These are phyloP conservation scores for Schoenoplectus triqueter DNA, from an alignment of 202 grass and related monocot species.

Conservation along the genomic window DNA sequence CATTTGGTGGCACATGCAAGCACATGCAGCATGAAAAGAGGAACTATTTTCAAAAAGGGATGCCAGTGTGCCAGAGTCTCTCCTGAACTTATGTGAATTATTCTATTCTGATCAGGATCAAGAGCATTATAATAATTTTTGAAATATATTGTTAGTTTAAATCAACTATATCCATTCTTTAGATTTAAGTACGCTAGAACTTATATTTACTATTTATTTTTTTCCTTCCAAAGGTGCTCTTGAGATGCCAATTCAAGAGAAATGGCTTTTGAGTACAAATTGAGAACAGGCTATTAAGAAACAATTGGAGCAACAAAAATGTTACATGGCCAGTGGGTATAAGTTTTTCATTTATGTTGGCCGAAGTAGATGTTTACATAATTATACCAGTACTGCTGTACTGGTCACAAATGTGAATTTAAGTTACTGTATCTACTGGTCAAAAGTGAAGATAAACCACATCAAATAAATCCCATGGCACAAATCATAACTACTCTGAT, in stretches of 20 bases:
- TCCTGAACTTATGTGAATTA: constrained; percentile 37
- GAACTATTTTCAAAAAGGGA: constrained; percentile 36
- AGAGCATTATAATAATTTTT: constrained; percentile 16
- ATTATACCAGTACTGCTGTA: not conserved
- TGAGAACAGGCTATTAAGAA: not conserved
- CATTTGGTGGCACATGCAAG: constrained; percentile 35
- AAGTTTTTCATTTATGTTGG: not conserved
- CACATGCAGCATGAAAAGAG: constrained; percentile 47
- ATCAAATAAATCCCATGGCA: not conserved
- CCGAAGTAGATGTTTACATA: not conserved
- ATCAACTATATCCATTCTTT: constrained; percentile 24
- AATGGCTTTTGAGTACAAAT: not conserved
- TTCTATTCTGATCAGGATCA: constrained; percentile 37
- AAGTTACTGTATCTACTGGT: not conserved
- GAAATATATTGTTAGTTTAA: constrained; percentile 30
- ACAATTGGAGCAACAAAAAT: not conserved
- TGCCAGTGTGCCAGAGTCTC: not conserved
- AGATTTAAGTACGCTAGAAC: constrained; percentile 17
- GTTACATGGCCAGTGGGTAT: not conserved
- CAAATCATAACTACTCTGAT: constrained; percentile 25
- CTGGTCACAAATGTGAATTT: constrained; percentile 2
- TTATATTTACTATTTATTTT: not conserved
- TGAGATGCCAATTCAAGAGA: constrained; percentile 22
- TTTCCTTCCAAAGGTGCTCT: not conserved
- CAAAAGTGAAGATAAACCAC: not conserved